phyloP scores from a whole-genome alignment of 2,329 filamentous ascomycete species.

The Helotiales sp. region DNA sequence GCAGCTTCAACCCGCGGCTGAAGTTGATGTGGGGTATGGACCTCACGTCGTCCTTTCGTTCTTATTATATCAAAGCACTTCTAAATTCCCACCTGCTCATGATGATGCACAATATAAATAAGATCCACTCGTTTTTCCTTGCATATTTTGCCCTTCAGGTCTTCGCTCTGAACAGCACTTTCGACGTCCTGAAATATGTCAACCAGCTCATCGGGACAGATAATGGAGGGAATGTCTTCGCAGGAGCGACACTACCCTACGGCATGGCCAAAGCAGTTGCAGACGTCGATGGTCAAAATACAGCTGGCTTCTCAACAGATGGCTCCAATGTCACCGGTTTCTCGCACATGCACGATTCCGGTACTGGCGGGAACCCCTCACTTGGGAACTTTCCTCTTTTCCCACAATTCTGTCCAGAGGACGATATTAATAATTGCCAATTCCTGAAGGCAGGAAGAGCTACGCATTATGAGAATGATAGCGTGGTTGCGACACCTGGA shows the following conservation, averaged over 20 bases:
- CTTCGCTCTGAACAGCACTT: background rate
- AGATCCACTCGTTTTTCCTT: too few relatives aligned
- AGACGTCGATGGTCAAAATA: slow-evolving; percentile 49
- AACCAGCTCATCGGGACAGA: slow-evolving; percentile 54
- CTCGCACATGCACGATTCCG: slow-evolving; percentile 46
- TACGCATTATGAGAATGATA: slow-evolving; percentile 43
- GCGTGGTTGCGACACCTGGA: slow-evolving; percentile 59
- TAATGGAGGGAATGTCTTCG: slow-evolving; percentile 53
- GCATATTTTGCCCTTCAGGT: background rate
- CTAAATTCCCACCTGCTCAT: too few relatives aligned
- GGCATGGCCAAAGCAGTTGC: slow-evolving; percentile 57
- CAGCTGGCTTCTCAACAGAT: slow-evolving; percentile 48
- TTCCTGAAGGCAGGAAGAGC: slow-evolving; percentile 45
- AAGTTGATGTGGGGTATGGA: background rate
- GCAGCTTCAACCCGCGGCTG: background rate
- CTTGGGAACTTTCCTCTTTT: slow-evolving; percentile 49
- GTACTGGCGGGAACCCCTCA: slow-evolving; percentile 46
- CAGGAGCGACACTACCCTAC: slow-evolving; percentile 53
- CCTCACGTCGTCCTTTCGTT: background rate
- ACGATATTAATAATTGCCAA: slow-evolving; percentile 55
- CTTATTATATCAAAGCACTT: too few relatives aligned
- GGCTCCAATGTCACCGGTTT: slow-evolving; percentile 51
- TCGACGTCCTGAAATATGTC: slow-evolving; percentile 36
- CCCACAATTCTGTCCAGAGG: slow-evolving; percentile 43
- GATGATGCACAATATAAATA: too few relatives aligned